These are phyloP conservation scores for Lactarius indigo DNA, from an alignment of 768 basidiomycete genomes.

Conservation along the genomic window DNA sequence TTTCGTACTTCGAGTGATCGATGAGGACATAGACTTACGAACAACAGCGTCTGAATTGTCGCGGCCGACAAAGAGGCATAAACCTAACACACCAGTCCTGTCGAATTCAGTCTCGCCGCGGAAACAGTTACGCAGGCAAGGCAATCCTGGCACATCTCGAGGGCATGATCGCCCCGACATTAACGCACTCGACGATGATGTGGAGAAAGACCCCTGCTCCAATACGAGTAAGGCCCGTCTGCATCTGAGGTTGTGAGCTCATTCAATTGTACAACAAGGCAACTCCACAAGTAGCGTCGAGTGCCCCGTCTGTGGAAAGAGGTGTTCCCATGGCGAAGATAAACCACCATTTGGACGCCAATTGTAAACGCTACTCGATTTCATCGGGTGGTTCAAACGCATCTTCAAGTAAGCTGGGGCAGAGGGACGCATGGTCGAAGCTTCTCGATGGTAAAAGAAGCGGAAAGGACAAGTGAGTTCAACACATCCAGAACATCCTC, in stretches of 20 bases:
- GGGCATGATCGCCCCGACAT: neutral
- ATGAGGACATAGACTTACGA: slow-evolving; percentile 2
- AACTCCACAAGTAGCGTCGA: neutral
- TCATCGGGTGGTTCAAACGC: slow-evolving; percentile 3
- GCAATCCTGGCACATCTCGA: neutral
- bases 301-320: slow-evolving; percentile 17
- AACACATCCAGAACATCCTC: neutral
- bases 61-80: slow-evolving; percentile 21
- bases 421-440: slow-evolving; percentile 26
- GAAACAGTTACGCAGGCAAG: neutral
- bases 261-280: neutral
- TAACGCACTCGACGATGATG: slow-evolving; percentile 3
- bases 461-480: slow-evolving; percentile 23
- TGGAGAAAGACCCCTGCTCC: neutral
- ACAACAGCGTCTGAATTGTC: neutral
- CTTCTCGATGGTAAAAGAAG: slow-evolving; percentile 17
- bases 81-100: slow-evolving; percentile 18
- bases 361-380: slow-evolving; percentile 27
- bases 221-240: neutral
- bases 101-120: neutral
- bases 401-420: slow-evolving; percentile 15
- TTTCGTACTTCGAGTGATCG: slow-evolving; percentile 17
- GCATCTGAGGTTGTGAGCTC: neutral
- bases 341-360: slow-evolving; percentile 36
- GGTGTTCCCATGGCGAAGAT: slow-evolving; percentile 31